A percentile compares a stretch with the other conserved stretches of the same genome.
These are phyloP conservation scores for Aspergillus saccharolyticus DNA, from an alignment of 495 filamentous ascomycete species.

Conservation along the genomic window DNA sequence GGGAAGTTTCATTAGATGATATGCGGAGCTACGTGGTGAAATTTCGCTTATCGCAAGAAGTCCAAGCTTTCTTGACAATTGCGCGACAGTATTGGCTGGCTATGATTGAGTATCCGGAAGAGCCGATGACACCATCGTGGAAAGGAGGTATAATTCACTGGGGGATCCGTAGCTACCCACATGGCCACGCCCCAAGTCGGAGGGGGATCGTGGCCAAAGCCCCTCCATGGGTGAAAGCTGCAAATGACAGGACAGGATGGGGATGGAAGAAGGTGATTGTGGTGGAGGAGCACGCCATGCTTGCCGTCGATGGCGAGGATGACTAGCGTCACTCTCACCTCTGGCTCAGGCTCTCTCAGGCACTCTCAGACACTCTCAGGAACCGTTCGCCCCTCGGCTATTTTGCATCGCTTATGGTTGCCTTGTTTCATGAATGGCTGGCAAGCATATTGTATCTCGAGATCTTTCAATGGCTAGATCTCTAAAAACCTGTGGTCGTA, in stretches of 20 bases:
- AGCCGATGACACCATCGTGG: conserved; percentile 5
- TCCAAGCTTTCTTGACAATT: not conserved
- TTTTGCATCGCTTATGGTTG: not conserved
- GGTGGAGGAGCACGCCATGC: conserved; percentile 3
- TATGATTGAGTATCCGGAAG: not conserved
- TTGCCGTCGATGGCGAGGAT: not conserved
- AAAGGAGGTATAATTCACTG: not conserved
- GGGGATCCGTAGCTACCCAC: not conserved
- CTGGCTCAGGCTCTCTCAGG: not conserved
- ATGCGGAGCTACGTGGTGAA: not conserved
- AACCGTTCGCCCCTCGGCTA: not conserved
- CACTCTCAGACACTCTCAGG: not conserved
- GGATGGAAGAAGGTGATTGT: not conserved
- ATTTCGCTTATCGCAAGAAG: not conserved
- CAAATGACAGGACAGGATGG: not conserved
- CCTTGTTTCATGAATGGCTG: not conserved
- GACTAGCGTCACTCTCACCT: not conserved
- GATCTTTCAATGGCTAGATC: too few relatives aligned
- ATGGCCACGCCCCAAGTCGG: not conserved
- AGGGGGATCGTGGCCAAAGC: not conserved
- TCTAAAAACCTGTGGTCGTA: too few relatives aligned
- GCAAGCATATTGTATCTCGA: too few relatives aligned
- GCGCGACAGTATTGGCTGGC: not conserved
- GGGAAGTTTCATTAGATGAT: not conserved
- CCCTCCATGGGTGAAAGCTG: not conserved